A percentile compares a stretch with the other conserved stretches of the same genome.
These are phyloP conservation scores for Letharia columbiana DNA, from an alignment of 495 filamentous ascomycete genomes.

Conservation along the genomic window DNA sequence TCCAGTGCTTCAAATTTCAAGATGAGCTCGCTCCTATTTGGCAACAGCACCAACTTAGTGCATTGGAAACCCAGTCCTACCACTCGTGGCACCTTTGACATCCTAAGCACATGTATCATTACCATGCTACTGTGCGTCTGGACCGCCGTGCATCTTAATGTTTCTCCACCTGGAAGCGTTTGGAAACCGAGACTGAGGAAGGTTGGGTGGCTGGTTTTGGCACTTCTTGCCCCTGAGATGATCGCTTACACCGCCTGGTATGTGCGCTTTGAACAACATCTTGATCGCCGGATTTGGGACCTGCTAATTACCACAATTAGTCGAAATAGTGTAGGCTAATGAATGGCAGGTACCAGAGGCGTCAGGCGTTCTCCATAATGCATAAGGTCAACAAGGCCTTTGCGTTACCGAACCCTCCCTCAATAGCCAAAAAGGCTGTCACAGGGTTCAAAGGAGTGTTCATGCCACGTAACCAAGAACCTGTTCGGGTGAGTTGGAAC, in stretches of 20 bases:
- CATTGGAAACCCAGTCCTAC: slow-evolving; percentile 15
- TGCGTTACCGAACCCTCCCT: slow-evolving; percentile 1
- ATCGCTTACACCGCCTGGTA: slow-evolving; percentile 26
- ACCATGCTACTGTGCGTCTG: slow-evolving; percentile 37
- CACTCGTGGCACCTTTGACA: slow-evolving; percentile 32
- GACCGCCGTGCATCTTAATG: slow-evolving; percentile 38
- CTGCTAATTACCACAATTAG: not conserved
- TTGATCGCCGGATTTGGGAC: too few relatives aligned
- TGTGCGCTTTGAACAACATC: not conserved
- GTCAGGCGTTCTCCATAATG: slow-evolving; percentile 4
- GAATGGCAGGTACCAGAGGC: slow-evolving; percentile 4
- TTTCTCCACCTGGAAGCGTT: slow-evolving; percentile 21
- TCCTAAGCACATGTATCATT: slow-evolving; percentile 33
- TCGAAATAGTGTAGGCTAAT: not conserved
- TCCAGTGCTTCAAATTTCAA: not conserved
- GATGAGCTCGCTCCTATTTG: slow-evolving; percentile 16
- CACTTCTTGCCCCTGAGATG: slow-evolving; percentile 31
- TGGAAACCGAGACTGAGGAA: slow-evolving; percentile 22
- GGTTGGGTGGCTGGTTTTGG: slow-evolving; percentile 28
- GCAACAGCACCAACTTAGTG: slow-evolving; percentile 16
- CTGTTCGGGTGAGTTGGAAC: slow-evolving; percentile 3
- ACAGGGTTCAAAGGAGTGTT: not conserved
- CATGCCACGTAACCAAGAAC: not conserved
- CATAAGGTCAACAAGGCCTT: slow-evolving; percentile 2
- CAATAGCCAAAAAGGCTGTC: not conserved